Percentiles rank a stretch among this genome's conserved stretches.
These are phyloP conservation scores for Mycena amicta DNA, from an alignment of 768 basidiomycete species.

Conservation along the genomic window DNA sequence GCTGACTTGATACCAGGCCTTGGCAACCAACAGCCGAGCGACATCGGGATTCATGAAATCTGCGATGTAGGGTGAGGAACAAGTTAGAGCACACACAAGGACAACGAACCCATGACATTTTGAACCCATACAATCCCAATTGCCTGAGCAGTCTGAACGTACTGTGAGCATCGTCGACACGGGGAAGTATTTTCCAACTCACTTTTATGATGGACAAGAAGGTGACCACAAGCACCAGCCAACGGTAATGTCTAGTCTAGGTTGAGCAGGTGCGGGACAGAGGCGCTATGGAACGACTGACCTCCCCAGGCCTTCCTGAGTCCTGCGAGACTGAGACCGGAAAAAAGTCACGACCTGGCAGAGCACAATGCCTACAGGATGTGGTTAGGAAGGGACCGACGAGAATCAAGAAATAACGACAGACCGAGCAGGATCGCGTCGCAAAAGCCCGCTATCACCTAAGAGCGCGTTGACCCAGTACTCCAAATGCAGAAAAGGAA, in stretches of 20 bases:
- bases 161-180: neutral
- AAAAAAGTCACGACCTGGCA: constrained; percentile 18
- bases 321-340: neutral
- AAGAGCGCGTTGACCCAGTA: neutral
- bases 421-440: constrained; percentile 15
- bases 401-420: neutral
- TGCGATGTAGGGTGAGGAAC: neutral
- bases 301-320: constrained; percentile 16
- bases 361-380: constrained; percentile 10
- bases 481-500: neutral
- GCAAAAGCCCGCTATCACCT: constrained; percentile 12
- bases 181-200: neutral
- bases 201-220: constrained; percentile 17
- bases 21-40: constrained; percentile 13
- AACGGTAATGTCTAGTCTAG: constrained; percentile 11
- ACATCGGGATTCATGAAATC: constrained; percentile 18
- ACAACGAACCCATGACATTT: constrained; percentile 6
- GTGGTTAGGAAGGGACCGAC: neutral
- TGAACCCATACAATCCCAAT: constrained; percentile 19
- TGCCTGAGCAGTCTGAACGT: constrained; percentile 12
- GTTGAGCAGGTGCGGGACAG: too few relatives aligned
- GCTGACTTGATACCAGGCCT: constrained; percentile 20
- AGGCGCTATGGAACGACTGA: neutral
- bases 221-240: constrained; percentile 13
- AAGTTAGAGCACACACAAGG: neutral